phyloP scores from a whole-genome alignment of 129 eudicot genomes.

The Flaveria ramosissima region DNA sequence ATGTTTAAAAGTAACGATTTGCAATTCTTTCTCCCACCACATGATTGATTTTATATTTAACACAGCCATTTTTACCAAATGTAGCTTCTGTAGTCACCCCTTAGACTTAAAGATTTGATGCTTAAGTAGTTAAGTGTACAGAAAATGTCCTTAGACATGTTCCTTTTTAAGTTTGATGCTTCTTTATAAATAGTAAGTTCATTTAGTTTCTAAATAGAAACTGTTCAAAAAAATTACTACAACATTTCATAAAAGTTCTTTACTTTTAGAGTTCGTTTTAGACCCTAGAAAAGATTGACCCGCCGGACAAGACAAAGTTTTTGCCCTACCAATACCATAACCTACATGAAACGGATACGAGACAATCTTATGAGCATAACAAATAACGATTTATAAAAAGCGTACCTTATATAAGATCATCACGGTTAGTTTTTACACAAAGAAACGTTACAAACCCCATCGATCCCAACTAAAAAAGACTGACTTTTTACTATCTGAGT shows the following conservation, averaged over 20 bases:
- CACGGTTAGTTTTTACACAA: slow-evolving; percentile 12
- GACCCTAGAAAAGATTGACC: not conserved
- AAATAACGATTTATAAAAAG: not conserved
- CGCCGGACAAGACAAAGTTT: not conserved
- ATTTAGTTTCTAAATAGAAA: not conserved
- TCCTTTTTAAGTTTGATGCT: not conserved
- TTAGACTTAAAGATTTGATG: not conserved
- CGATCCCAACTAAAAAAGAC: slow-evolving; percentile 24
- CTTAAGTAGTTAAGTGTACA: not conserved
- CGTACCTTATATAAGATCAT: slow-evolving; percentile 24
- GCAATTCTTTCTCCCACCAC: too few species aligned
- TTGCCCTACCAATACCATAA: not conserved
- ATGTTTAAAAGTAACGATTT: too few species aligned
- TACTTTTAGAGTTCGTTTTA: slow-evolving; percentile 3
- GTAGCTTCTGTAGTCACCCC: not conserved
- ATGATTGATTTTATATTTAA: too few species aligned
- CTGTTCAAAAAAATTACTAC: not conserved
- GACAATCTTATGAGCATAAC: not conserved
- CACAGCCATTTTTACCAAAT: too few species aligned
- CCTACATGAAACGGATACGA: not conserved
- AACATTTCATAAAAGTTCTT: not conserved
- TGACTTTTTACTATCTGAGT: slow-evolving; percentile 46
- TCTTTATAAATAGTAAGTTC: not conserved
- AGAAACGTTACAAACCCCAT: slow-evolving; percentile 34
- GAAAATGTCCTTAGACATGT: not conserved